phyloP scores from a whole-genome alignment of 2,329 filamentous ascomycete genomes.

The Fonsecaea monophora region DNA sequence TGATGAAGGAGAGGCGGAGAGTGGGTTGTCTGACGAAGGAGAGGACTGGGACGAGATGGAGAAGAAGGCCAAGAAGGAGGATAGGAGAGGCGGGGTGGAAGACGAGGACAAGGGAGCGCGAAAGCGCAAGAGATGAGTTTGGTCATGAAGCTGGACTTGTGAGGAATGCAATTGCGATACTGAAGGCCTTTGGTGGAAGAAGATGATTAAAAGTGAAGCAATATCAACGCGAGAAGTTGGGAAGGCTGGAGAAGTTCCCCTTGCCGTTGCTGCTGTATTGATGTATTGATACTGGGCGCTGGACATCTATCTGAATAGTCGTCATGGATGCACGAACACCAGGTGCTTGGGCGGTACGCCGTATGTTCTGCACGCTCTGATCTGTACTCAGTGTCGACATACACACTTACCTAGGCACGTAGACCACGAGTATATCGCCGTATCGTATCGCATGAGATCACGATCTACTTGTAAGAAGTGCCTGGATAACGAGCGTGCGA shows the following conservation, averaged over 20 bases:
- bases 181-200: not conserved
- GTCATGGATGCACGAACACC: not conserved
- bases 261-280: conserved; percentile 9
- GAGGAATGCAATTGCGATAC: not conserved
- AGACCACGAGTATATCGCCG: too few species aligned
- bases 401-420: too few species aligned
- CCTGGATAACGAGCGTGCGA: too few species aligned
- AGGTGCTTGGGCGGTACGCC: not conserved
- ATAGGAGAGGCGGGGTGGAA: conserved; percentile 49
- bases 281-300: not conserved
- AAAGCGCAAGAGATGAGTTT: conserved; percentile 46
- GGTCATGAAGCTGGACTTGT: not conserved
- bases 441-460: too few species aligned
- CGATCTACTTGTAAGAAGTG: too few species aligned
- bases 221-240: not conserved
- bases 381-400: not conserved
- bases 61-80: conserved; percentile 43
- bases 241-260: not conserved
- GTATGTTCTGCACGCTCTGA: not conserved
- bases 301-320: conserved; percentile 3
- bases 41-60: conserved; percentile 44
- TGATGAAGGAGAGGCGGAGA: conserved; percentile 57
- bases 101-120: conserved; percentile 52
- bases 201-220: not conserved
- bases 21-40: conserved; percentile 45